These are phyloP conservation scores for Cymbopogon citratus DNA, from an alignment of 176 grass and related monocot species.

Conservation along the genomic window DNA sequence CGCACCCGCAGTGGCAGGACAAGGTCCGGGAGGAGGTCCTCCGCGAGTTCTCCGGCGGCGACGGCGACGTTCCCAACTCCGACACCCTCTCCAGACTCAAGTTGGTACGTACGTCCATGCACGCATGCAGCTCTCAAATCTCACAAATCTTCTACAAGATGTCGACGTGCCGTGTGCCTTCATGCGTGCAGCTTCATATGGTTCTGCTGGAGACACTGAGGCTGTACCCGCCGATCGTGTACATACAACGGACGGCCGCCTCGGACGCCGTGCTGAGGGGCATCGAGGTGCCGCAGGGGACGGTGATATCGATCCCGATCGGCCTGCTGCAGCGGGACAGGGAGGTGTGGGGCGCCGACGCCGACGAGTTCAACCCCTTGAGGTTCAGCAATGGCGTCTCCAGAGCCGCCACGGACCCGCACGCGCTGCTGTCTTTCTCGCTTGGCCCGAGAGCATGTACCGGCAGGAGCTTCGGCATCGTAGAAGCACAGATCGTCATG, in stretches of 20 bases:
- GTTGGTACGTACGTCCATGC: too few relatives aligned
- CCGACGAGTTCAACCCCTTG: slow-evolving; percentile 38
- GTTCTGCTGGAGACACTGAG: slow-evolving; percentile 32
- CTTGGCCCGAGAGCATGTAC: too few relatives aligned
- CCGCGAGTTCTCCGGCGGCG: background rate
- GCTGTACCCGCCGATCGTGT: slow-evolving; percentile 25
- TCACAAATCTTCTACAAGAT: too few relatives aligned
- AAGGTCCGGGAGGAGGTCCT: slow-evolving; percentile 41
- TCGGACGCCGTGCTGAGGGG: too few relatives aligned
- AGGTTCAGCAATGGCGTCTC: too few relatives aligned
- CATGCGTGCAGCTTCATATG: slow-evolving; percentile 32
- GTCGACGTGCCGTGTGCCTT: too few relatives aligned
- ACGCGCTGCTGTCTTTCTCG: too few relatives aligned
- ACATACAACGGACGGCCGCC: slow-evolving; percentile 25
- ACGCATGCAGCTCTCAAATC: too few relatives aligned
- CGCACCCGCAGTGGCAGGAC: slow-evolving; percentile 35
- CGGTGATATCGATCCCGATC: slow-evolving; percentile 25
- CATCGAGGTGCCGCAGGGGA: background rate
- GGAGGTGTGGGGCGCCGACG: slow-evolving; percentile 58
- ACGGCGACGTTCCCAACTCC: background rate
- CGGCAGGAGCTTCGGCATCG: too few relatives aligned
- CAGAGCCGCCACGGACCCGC: too few relatives aligned
- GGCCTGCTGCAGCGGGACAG: slow-evolving; percentile 31
- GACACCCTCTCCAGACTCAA: too few relatives aligned
- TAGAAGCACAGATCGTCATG: too few relatives aligned